Evolutionary conservation across 2,329 filamentous ascomycete species (phyloP), one percentile per base, ranked within the genome.

Genomic region (Epichloe gansuensis): DNA sequence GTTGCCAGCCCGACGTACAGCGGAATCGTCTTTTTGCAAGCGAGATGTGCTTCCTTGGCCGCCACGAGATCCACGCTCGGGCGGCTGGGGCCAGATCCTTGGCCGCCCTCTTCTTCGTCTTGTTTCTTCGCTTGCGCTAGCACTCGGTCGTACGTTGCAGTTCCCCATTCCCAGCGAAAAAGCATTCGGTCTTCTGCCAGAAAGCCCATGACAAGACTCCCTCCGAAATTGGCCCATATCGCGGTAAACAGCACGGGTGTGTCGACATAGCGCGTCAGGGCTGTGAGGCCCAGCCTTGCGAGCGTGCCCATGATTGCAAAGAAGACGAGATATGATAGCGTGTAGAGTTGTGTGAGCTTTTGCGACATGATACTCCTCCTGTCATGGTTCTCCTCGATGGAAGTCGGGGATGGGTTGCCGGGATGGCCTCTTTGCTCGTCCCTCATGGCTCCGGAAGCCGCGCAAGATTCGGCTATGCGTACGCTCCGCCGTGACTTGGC

Each of bases 211-310:
- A 95, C 58, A 0, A 94, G 63, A 51, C 86, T 85, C 1, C 91
- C 91, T 1, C 80, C n/a, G 46, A 95, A 84, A 61, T 97, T 96
- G 54, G 89, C 84, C 91, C 91, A 97, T 23, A 95, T 68, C 2
- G 86, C 82, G 49, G 81, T 77, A 51, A 87, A 90, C 5, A 80
- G 72, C 23, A 93, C 72, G 0, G 89, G 89, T 0, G 86, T 80
- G 23, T 84, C 85, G 1, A 85, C 82, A 64, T 95, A 96, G 52
- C 76, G 80, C 0, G 89, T 93, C 49, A 96, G 70, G 46, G 84
- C 83, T 62, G 89, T 81, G 7, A 95, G 70, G 4, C 89, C 90
- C 0, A 96, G 71, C 11, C 91, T 80, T 0, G 89, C 87, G 27
- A 96, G 76, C 0, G 89, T 93, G 38, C 91, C 91, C 40, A 91